Conservation (phyloP, 306 rosid species). For the Ceratonia siliqua region DNA sequence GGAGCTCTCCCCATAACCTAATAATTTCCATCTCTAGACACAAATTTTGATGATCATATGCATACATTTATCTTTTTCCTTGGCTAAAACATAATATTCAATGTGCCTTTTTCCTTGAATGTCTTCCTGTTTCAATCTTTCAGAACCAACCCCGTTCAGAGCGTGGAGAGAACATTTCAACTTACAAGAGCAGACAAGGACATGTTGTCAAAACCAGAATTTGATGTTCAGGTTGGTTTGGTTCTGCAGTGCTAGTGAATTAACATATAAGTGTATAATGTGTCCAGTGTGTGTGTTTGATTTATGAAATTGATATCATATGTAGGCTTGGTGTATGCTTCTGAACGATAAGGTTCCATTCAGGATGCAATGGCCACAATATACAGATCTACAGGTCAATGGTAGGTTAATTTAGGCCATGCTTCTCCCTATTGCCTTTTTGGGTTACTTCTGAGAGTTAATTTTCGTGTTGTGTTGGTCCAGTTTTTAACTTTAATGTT, state of each 20-base stretch:
- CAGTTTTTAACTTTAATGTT: conserved; percentile 18
- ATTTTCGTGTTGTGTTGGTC: conserved; percentile 6
- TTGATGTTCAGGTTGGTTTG: conserved; percentile 85
- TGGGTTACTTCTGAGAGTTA: not conserved
- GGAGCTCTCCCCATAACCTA: conserved; percentile 19
- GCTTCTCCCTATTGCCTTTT: not conserved
- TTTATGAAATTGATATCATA: conserved; percentile 28
- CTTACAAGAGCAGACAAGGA: conserved; percentile 82
- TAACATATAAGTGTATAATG: conserved; percentile 19
- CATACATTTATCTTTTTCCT: not conserved
- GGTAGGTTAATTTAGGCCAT: conserved; percentile 52
- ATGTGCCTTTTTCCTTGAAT: conserved; percentile 15
- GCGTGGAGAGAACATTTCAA: conserved; percentile 81
- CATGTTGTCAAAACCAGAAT: conserved; percentile 64
- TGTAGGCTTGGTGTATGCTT: conserved; percentile 99
- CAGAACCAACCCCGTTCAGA: conserved; percentile 86
- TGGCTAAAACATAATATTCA: conserved; percentile 12
- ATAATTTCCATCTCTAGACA: not conserved
- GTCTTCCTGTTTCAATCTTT: conserved; percentile 34
- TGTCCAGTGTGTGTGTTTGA: conserved; percentile 25
- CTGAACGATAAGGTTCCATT: conserved; percentile 92
- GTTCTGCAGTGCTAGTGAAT: conserved; percentile 26
- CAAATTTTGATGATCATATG: not conserved
- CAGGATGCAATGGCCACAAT: conserved; percentile 99
- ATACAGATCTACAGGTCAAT: conserved; percentile 86